Conservation (phyloP, 164 flowering plant genomes). For the Cinnamomum chago region DNA sequence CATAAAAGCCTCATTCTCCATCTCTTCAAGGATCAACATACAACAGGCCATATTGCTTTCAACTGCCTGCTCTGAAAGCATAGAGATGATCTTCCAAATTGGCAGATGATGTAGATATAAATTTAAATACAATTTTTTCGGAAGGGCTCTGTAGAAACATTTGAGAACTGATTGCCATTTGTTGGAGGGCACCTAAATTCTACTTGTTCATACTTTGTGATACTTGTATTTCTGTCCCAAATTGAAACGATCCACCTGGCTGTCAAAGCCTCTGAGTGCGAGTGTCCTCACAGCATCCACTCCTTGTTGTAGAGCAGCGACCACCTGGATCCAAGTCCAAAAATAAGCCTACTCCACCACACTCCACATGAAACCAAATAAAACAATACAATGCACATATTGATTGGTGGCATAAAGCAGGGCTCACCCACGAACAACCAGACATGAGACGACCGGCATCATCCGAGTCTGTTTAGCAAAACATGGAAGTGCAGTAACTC, state of each 20-base stretch:
- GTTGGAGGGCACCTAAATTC: not conserved
- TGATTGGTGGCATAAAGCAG: not conserved
- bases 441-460: not conserved
- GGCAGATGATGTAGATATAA: too few relatives aligned
- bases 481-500: not conserved
- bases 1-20: too few relatives aligned
- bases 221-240: conserved; percentile 87
- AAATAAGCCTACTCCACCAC: not conserved
- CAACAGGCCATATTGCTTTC: too few relatives aligned
- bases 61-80: too few relatives aligned
- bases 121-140: too few relatives aligned
- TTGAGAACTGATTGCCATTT: too few relatives aligned
- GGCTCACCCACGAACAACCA: not conserved
- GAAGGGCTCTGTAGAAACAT: too few relatives aligned
- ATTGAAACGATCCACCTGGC: conserved; percentile 61
- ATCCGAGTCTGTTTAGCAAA: not conserved
- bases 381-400: not conserved
- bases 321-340: conserved; percentile 42
- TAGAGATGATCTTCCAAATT: too few relatives aligned
- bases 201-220: conserved; percentile 53
- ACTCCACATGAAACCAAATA: not conserved
- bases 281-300: conserved; percentile 64
- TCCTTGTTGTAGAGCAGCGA: conserved; percentile 78
- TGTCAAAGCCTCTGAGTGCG: conserved; percentile 59
- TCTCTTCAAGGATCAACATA: too few relatives aligned